Percentiles rank a stretch among this genome's conserved stretches.
These are phyloP conservation scores for Macrophomina pseudophaseolina DNA, from an alignment of 2,329 filamentous ascomycete species.

Conservation along the genomic window DNA sequence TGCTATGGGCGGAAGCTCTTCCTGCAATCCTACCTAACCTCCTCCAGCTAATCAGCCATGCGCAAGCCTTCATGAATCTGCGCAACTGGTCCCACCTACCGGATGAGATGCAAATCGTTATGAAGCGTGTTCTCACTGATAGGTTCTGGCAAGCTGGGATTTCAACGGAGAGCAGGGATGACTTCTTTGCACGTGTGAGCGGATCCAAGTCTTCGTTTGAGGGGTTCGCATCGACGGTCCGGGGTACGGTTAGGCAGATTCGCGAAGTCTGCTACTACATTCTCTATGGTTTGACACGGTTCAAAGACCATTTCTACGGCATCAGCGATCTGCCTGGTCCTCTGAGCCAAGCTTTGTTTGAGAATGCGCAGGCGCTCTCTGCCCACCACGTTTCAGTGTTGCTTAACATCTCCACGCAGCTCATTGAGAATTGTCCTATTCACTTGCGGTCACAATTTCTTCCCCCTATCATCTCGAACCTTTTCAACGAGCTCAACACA, in stretches of 20 bases:
- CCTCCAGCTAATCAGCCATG: constrained; percentile 83
- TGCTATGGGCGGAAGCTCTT: constrained; percentile 84
- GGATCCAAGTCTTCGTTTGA: constrained; percentile 89
- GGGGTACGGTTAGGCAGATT: constrained; percentile 85
- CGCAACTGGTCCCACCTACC: constrained; percentile 81
- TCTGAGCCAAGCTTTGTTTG: constrained; percentile 82
- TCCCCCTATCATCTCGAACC: constrained; percentile 78
- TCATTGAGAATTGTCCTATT: constrained; percentile 91
- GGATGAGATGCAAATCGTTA: constrained; percentile 74
- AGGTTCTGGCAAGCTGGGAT: constrained; percentile 99
- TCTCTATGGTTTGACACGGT: constrained; percentile 87
- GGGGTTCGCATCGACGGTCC: constrained; percentile 90
- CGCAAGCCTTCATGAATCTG: constrained; percentile 88
- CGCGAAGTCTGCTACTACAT: constrained; percentile 94
- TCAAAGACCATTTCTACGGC: constrained; percentile 90
- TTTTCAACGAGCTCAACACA: constrained; percentile 83
- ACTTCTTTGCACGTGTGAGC: constrained; percentile 91
- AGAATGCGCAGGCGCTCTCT: constrained; percentile 80
- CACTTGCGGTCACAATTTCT: constrained; percentile 79
- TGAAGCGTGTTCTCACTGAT: constrained; percentile 85
- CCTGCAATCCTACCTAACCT: constrained; percentile 83
- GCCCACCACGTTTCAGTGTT: constrained; percentile 95
- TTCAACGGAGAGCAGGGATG: constrained; percentile 91
- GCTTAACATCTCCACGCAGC: constrained; percentile 82
- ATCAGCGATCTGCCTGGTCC: constrained; percentile 81